These are phyloP conservation scores for Echinosophora koreensis DNA, from an alignment of 306 rosid species.

Conservation along the genomic window DNA sequence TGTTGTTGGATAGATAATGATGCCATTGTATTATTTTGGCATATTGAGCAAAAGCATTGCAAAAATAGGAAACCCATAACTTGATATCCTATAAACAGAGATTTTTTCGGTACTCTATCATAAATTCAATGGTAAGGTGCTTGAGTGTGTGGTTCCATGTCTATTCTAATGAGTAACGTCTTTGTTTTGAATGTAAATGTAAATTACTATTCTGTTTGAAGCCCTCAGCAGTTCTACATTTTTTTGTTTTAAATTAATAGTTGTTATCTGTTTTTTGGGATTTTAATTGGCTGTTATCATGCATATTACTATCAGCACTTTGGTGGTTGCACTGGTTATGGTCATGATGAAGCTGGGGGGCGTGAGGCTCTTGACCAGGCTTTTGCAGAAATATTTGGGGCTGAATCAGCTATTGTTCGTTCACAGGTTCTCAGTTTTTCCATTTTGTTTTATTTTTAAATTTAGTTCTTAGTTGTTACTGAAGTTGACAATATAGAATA, in stretches of 20 bases:
- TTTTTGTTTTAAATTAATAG: background rate
- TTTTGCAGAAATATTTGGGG: constrained; percentile 92
- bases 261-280: constrained; percentile 5
- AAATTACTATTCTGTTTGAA: background rate
- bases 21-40: background rate
- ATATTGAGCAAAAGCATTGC: constrained; percentile 8
- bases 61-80: background rate
- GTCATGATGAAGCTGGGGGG: constrained; percentile 98
- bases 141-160: background rate
- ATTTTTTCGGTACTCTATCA: background rate
- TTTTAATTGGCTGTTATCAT: constrained; percentile 31
- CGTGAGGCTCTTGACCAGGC: constrained; percentile 93
- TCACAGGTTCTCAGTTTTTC: constrained; percentile 78
- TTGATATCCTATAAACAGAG: background rate
- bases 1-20: background rate
- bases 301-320: constrained; percentile 69
- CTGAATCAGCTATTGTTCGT: constrained; percentile 92
- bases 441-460: background rate
- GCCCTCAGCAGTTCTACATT: background rate
- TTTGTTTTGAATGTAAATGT: constrained; percentile 34
- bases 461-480: constrained; percentile 16
- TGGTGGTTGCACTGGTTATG: constrained; percentile 95
- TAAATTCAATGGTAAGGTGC: constrained; percentile 12
- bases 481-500: background rate
- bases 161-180: background rate